Evolutionary conservation across 2,329 filamentous ascomycete genomes (phyloP).

Genomic region (Colletotrichum filicis): DNA sequence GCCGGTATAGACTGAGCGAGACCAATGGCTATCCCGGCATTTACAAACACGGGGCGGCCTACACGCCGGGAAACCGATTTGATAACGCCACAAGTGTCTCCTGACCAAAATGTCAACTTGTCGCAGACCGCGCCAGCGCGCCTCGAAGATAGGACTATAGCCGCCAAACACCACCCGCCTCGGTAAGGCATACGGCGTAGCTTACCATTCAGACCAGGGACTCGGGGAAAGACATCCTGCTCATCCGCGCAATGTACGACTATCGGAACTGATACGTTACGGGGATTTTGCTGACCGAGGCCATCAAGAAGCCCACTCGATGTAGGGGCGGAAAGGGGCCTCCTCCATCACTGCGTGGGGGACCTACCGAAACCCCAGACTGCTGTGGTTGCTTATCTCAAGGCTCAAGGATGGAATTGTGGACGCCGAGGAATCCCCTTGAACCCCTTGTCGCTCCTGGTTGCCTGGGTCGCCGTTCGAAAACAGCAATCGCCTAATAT

Average conservation of each 20-base stretch:
- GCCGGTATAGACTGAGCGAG: not conserved
- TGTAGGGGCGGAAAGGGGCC: not conserved
- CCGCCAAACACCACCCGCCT: not conserved
- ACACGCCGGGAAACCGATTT: not conserved
- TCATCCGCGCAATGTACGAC: not conserved
- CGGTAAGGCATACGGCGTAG: not conserved
- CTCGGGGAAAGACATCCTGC: not conserved
- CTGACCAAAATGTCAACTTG: not conserved
- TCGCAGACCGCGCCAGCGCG: not conserved
- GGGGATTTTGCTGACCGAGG: not conserved
- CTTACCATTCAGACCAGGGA: not conserved
- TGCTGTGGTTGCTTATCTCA: slow-evolving; percentile 20
- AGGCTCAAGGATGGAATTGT: not conserved
- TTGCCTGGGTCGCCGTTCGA: not conserved
- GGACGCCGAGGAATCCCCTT: not conserved
- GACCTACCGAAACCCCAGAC: not conserved
- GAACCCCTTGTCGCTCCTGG: not conserved
- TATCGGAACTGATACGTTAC: not conserved
- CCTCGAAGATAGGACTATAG: not conserved
- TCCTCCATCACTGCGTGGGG: slow-evolving; percentile 1
- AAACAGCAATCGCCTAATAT: not conserved
- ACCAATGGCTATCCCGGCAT: not conserved
- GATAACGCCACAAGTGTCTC: not conserved
- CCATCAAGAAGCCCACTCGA: not conserved
- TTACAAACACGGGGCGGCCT: not conserved